Evolutionary conservation across 257 asterid genomes (phyloP), one percentile per base, ranked within the genome.

Genomic region (Mentha longifolia): DNA sequence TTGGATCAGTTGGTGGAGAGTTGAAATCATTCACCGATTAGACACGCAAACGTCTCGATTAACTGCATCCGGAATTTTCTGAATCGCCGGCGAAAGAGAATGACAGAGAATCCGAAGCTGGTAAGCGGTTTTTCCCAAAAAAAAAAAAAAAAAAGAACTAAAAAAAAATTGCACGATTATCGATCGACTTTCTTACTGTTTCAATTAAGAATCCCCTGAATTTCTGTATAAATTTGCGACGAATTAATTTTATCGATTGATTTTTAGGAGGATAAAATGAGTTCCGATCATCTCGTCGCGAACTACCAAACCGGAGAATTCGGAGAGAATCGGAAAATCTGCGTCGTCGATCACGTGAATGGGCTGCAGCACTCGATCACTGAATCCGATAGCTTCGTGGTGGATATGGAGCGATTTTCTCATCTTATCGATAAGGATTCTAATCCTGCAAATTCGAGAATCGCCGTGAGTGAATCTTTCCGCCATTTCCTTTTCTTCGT

Each of bases 371-470:
- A 73, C 22, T 58, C 76, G 1, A 51, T 14, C 68, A 19, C 65
- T 33, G 77, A 80, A 64, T 49, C 90, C 9, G 90, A 91, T 31
- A 81, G 86, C 74, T 85, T 88, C 77, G 85, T 85, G 63, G 83
- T 91, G 61, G 95, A 92, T 58, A 88, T 92, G 85, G 92, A 88
- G 35, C 83, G 85, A 0, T 80, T 89, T 47, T 78, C 91, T 28
- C 95, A 78, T 58, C 72, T 79, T 37, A 57, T 70, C 8, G 91
- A 86, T 63, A 89, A 78, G 68, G 96, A 86, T 16, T 57, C 41
- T 1, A 76, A 65, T 41, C 22, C 68, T 49, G 66, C 81, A 63
- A 86, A 87, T 78, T 87, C 98, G 59, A 90, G 92, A 83, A 77
- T 82, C 67, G 74, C 85, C 3, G 96, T 92, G 52, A 50, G 88